Percentiles rank a stretch among this genome's conserved stretches.
phyloP scores from a whole-genome alignment of 805 yeast genomes.

The Yueomyces sp. region DNA sequence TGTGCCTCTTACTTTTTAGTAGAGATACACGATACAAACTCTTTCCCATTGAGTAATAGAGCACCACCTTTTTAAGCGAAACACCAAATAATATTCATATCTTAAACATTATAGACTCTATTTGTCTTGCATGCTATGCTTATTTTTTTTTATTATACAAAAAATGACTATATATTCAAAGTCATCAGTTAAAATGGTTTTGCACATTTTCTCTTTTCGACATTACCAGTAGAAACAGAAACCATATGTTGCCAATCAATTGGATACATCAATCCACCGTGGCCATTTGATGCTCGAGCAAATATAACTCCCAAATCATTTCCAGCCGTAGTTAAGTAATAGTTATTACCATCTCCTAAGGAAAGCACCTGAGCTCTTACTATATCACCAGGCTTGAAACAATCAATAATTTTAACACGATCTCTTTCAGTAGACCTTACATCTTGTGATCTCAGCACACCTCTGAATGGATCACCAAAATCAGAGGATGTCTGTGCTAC shows the following conservation, averaged over 20 bases:
- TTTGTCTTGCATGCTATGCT: no score
- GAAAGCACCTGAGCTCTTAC: constrained; percentile 72
- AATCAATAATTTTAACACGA: constrained; percentile 60
- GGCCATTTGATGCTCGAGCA: constrained; percentile 53
- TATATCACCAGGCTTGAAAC: constrained; percentile 86
- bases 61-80: no score
- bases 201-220: constrained; percentile 82
- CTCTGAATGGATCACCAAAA: constrained; percentile 80
- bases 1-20: no score
- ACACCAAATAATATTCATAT: no score
- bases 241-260: constrained; percentile 95
- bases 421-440: constrained; percentile 86
- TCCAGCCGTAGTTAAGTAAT: constrained; percentile 77
- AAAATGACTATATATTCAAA: no score
- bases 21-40: no score
- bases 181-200: constrained; percentile 42
- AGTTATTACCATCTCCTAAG: constrained; percentile 87
- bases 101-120: no score
- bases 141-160: no score
- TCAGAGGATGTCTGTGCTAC: constrained; percentile 43
- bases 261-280: constrained; percentile 73
- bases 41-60: no score
- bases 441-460: constrained; percentile 75
- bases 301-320: constrained; percentile 91
- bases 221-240: constrained; percentile 56